Percentiles rank a stretch among this genome's conserved stretches.
These are phyloP conservation scores for Zelonia costaricensis DNA, from an alignment of 208 protist species.

Conservation along the genomic window DNA sequence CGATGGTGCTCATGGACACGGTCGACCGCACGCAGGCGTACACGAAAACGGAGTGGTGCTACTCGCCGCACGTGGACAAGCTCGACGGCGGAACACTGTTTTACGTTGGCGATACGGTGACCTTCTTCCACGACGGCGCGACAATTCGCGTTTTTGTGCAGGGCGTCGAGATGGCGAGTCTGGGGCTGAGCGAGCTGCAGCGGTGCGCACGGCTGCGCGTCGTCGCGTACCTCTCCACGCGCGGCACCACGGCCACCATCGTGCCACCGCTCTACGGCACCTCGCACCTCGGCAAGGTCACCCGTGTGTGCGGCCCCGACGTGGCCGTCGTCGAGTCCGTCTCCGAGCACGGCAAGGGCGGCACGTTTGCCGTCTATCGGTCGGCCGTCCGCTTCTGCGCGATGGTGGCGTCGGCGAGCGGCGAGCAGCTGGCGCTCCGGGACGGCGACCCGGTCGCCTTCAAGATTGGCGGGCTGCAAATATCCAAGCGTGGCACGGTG, in stretches of 20 bases:
- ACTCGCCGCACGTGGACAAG: constrained; percentile 38
- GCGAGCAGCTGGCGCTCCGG: constrained; percentile 16
- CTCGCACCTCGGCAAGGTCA: constrained; percentile 67
- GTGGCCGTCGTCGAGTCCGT: constrained; percentile 74
- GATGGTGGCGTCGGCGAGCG: constrained; percentile 36
- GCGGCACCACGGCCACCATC: constrained; percentile 65
- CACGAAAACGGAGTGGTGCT: constrained; percentile 44
- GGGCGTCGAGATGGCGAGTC: constrained; percentile 24
- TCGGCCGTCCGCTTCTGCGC: constrained; percentile 82
- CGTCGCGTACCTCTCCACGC: constrained; percentile 67
- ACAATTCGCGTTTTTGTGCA: constrained; percentile 48
- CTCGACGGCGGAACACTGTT: constrained; percentile 55
- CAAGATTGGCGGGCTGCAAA: constrained; percentile 53
- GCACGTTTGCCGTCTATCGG: constrained; percentile 48
- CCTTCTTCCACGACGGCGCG: constrained; percentile 40
- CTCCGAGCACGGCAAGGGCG: constrained; percentile 23
- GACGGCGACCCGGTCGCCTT: constrained; percentile 62
- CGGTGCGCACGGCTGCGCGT: constrained; percentile 47
- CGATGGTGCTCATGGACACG: constrained; percentile 65
- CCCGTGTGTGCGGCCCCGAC: constrained; percentile 50
- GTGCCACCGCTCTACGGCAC: constrained; percentile 78
- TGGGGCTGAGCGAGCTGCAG: constrained; percentile 32
- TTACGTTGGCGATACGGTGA: constrained; percentile 82
- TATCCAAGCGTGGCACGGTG: constrained; percentile 62
- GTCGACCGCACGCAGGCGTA: constrained; percentile 44